Evolutionary conservation across 257 asterid genomes (phyloP).

Genomic region (Ballota nigra): DNA sequence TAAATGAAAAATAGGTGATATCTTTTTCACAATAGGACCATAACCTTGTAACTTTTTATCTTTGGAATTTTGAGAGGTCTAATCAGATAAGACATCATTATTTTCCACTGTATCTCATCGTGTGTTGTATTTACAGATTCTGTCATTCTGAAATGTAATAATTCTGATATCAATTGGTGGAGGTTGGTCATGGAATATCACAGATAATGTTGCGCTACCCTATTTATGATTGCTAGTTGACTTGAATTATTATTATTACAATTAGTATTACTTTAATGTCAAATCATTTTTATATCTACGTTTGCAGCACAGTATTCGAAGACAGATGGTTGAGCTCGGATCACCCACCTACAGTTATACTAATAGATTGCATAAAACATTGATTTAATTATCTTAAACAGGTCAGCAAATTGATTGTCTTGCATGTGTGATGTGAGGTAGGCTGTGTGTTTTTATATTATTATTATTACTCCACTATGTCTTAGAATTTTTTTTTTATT

Average conservation of each 20-base stretch:
- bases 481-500: too few species aligned
- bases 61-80: conserved; percentile 6
- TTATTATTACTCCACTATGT: background rate
- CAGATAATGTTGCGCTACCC: conserved; percentile 22
- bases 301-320: background rate
- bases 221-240: conserved; percentile 19
- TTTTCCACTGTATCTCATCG: conserved; percentile 3
- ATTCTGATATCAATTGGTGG: background rate
- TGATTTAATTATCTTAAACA: background rate
- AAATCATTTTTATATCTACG: background rate
- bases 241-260: background rate
- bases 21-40: background rate
- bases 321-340: conserved; percentile 23
- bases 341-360: conserved; percentile 20
- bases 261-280: background rate
- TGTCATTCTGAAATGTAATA: background rate
- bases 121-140: conserved; percentile 4
- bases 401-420: background rate
- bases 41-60: background rate
- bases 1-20: background rate
- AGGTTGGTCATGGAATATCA: conserved; percentile 17
- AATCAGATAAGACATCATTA: background rate
- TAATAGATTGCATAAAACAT: background rate
- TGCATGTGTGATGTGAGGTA: background rate
- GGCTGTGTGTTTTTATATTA: background rate